phyloP scores from a whole-genome alignment of 148 eudicot species.

The Vaccinium vitisidaea region DNA sequence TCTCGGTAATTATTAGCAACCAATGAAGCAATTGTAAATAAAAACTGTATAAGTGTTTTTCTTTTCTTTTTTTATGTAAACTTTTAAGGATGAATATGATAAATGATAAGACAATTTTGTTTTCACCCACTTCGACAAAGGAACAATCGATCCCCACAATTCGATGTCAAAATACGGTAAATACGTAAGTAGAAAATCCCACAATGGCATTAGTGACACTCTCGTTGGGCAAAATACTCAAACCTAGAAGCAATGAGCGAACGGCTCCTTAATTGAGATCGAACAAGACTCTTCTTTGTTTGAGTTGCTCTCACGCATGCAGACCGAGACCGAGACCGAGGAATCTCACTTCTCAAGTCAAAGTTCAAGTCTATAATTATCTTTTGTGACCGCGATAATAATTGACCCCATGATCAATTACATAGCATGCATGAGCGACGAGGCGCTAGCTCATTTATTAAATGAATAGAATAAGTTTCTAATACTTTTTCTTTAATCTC shows the following conservation, averaged over 20 bases:
- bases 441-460: not conserved
- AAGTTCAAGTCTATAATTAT: not conserved
- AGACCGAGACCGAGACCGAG: not conserved
- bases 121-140: too few relatives aligned
- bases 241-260: not conserved
- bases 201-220: not conserved
- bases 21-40: too few relatives aligned
- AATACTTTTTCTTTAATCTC: too few relatives aligned
- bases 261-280: not conserved
- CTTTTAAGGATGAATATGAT: too few relatives aligned
- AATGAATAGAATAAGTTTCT: too few relatives aligned
- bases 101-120: too few relatives aligned
- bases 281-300: not conserved
- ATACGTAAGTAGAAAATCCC: too few relatives aligned
- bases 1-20: too few relatives aligned
- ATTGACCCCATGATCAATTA: not conserved
- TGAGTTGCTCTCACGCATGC: not conserved
- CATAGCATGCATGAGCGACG: not conserved
- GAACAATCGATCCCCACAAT: too few relatives aligned
- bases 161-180: too few relatives aligned
- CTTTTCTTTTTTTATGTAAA: too few relatives aligned
- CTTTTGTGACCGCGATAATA: not conserved
- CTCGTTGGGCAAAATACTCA: not conserved
- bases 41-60: too few relatives aligned
- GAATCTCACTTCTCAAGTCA: not conserved